Base-by-base conservation (phyloP, 2,329 filamentous ascomycete genomes). In the Diplodia sapinea region DNA sequence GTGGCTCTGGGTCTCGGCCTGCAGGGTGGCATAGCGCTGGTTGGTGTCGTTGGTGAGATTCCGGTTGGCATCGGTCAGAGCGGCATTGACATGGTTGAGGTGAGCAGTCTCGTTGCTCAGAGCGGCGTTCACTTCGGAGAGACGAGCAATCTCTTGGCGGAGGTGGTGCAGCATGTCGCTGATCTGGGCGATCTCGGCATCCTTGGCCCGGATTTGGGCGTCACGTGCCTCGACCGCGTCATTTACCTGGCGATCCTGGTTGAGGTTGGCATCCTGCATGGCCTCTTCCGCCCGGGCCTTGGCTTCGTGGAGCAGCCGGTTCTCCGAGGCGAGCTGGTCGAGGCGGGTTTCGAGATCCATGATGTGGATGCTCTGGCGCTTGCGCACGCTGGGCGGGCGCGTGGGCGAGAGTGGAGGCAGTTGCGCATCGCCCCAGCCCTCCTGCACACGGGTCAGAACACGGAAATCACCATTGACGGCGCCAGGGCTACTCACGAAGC, bases 341-440 rank as follows among this genome's bases (percentile, higher is more conserved):
- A 99, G 86, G 74, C 87, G 88, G 69, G 87, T 85, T 83, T 98
- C 93, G 76, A 99, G 89, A 74, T 99, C 94, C 76, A 86, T 82
- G 69, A 98, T 89, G 82, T 98, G 94, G 89, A 98, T 94, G 85
- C 94, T 98, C 81, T 97, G 95, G 77, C 94, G 92, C 77, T 94
- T 94, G 74, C 94, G 94, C 87, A 99, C 91, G 84, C 93, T 97
- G 76, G 94, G 93, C 74, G 95, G 94, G 80, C 94, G 89, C 73
- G 93, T 96, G 66, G 95, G 95, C 75, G 95, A 98, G 75, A 91
- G 89, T 76, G 94, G 93, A 78, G 93, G 96, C 77, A 89, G 89
- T 77, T 91, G 92, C 80, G 91, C 92, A 82, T 96, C 93, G 82
- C 94, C 94, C 84, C 89, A 94, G 82, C 93, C 94, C 87, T 97